Evolutionary conservation across 306 rosid genomes (phyloP).

Genomic region (Acacia crassicarpa): DNA sequence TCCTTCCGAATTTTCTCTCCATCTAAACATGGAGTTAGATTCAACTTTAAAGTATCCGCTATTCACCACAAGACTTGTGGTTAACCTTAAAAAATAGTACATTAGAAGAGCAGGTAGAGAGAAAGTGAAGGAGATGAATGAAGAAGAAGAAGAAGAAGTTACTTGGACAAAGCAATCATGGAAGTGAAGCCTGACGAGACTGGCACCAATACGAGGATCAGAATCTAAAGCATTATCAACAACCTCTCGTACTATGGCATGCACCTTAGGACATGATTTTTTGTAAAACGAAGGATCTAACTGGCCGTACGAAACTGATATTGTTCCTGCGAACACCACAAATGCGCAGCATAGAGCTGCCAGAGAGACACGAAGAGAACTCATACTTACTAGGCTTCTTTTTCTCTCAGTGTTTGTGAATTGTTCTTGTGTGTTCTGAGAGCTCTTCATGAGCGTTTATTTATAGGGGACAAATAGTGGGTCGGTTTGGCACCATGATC

Average conservation of each 20-base stretch:
- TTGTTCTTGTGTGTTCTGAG: not conserved
- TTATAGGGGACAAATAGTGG: constrained; percentile 9
- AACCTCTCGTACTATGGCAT: not conserved
- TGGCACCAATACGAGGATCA: constrained; percentile 46
- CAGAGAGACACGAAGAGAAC: not conserved
- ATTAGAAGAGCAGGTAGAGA: not conserved
- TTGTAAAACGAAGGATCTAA: constrained; percentile 31
- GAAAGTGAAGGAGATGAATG: not conserved
- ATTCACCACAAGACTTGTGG: not conserved
- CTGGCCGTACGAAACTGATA: constrained; percentile 10
- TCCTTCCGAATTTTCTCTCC: no score
- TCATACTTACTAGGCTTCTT: not conserved
- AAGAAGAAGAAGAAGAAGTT: not conserved
- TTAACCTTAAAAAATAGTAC: no score
- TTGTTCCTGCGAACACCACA: not conserved
- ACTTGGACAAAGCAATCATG: constrained; percentile 68
- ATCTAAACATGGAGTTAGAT: not conserved
- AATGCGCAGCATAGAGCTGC: constrained; percentile 18
- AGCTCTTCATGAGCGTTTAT: not conserved
- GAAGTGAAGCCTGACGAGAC: constrained; percentile 57
- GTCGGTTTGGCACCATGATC: not conserved
- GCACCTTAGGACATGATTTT: constrained; percentile 29
- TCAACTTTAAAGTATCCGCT: not conserved
- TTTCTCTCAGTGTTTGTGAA: not conserved
- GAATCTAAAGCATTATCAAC: constrained; percentile 1